phyloP scores from a whole-genome alignment of 345 rosid genomes.

The Fremontodendron californicum region DNA sequence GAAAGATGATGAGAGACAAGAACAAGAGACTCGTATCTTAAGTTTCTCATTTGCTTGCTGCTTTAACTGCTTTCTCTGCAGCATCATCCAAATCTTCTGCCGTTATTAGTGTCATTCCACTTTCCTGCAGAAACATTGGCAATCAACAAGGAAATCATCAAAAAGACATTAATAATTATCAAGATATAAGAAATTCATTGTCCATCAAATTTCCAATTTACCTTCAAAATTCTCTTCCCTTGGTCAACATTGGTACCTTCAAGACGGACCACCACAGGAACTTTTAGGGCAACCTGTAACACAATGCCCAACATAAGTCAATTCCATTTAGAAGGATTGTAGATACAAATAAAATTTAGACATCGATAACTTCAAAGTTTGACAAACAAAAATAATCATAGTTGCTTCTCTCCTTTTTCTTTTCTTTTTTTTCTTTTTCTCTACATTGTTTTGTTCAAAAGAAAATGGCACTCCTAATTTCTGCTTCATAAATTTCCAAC shows the following conservation, averaged over 20 bases:
- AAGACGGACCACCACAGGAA: constrained; percentile 82
- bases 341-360: not conserved
- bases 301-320: constrained; percentile 7
- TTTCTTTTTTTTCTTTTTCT: too few species aligned
- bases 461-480: too few species aligned
- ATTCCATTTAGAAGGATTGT: not conserved
- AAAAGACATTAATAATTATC: not conserved
- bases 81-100: constrained; percentile 99
- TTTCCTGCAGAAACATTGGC: constrained; percentile 51
- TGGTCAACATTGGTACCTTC: constrained; percentile 73
- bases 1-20: constrained; percentile 3
- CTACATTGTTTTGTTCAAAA: not conserved
- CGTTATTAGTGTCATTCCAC: constrained; percentile 80
- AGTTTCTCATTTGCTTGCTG: constrained; percentile 33
- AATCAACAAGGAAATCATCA: not conserved
- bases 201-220: constrained; percentile 22
- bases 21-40: not conserved
- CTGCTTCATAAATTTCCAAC: not conserved
- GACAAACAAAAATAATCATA: not conserved
- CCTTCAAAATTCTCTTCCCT: constrained; percentile 95
- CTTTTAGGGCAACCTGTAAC: constrained; percentile 75
- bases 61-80: constrained; percentile 92
- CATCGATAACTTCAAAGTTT: not conserved
- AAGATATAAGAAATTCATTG: not conserved
- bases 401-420: not conserved